Conservation (phyloP, 2,329 filamentous ascomycete species). For the Scleromitrula shiraiana region DNA sequence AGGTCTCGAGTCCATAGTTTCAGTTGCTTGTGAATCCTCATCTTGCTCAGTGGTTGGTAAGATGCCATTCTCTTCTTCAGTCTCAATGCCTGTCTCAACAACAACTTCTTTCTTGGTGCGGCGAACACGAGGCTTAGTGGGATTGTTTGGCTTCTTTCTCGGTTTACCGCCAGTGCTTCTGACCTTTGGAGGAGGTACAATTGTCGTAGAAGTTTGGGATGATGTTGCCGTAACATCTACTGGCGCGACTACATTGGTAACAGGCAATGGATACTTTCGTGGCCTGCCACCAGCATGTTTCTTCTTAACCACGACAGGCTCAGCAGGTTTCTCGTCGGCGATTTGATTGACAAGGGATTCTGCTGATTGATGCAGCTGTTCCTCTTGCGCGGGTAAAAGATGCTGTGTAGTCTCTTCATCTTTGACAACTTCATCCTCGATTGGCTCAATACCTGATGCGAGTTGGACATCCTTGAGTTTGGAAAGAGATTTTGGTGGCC, state of each 20-base stretch:
- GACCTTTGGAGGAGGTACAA: slow-evolving; percentile 7
- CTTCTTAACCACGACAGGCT: slow-evolving; percentile 12
- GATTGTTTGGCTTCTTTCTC: slow-evolving; percentile 12
- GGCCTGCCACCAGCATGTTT: slow-evolving; percentile 19
- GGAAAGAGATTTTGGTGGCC: slow-evolving; percentile 26
- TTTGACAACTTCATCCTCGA: slow-evolving; percentile 5
- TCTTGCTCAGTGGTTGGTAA: slow-evolving; percentile 22
- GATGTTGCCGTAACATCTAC: neutral
- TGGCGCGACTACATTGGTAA: neutral
- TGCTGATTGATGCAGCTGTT: slow-evolving; percentile 22
- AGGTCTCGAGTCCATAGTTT: slow-evolving; percentile 16
- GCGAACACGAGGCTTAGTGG: slow-evolving; percentile 10
- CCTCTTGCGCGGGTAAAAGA: slow-evolving; percentile 19
- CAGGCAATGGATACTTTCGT: slow-evolving; percentile 11
- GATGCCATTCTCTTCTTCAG: slow-evolving; percentile 16
- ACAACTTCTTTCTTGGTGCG: slow-evolving; percentile 13
- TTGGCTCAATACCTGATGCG: slow-evolving; percentile 12
- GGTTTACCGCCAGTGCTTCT: slow-evolving; percentile 10
- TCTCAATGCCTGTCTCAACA: slow-evolving; percentile 4
- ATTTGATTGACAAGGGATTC: slow-evolving; percentile 20
- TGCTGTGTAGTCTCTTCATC: slow-evolving; percentile 12
- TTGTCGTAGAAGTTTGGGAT: neutral
- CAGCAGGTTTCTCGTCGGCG: slow-evolving; percentile 1
- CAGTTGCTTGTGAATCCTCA: slow-evolving; percentile 15
- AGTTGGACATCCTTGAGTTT: slow-evolving; percentile 22